Conservation (phyloP, 805 yeast species). For the Ogataea populi-albae region DNA sequence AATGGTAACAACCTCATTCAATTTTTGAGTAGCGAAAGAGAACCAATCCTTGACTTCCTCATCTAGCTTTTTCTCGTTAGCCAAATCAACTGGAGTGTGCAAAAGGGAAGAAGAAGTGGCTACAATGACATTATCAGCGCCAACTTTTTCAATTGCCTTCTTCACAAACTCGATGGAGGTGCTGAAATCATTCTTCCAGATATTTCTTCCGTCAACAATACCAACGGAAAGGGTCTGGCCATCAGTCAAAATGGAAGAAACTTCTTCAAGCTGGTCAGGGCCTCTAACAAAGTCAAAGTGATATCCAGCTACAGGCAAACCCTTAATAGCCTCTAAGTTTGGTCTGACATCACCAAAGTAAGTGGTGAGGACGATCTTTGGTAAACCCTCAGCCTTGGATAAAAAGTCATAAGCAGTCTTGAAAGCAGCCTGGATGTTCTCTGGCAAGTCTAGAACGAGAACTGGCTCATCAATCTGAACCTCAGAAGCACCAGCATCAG, state of each 20-base stretch:
- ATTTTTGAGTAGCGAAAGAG: constrained; percentile 97
- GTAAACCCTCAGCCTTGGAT: constrained; percentile 63
- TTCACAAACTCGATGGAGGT: constrained; percentile 80
- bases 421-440: constrained; percentile 78
- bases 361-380: constrained; percentile 80
- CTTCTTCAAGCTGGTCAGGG: constrained; percentile 93
- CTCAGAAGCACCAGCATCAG: constrained; percentile 89
- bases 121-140: constrained; percentile 83
- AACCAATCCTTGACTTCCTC: constrained; percentile 95
- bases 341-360: constrained; percentile 99
- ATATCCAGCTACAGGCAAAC: constrained; percentile 90
- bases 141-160: constrained; percentile 80
- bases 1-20: constrained; percentile 84
- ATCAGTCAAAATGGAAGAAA: constrained; percentile 59
- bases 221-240: constrained; percentile 90
- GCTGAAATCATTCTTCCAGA: constrained; percentile 96
- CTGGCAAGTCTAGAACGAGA: constrained; percentile 89
- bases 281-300: constrained; percentile 96
- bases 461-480: constrained; percentile 98
- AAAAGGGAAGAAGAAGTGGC: constrained; percentile 96
- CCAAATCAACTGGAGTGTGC: constrained; percentile 98
- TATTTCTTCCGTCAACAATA: constrained; percentile 98
- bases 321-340: constrained; percentile 85
- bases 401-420: constrained; percentile 82
- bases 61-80: constrained; percentile 86